Evolutionary conservation across 306 rosid genomes (phyloP), one percentile per base, ranked within the genome.

Genomic region (Crataegus laevigata): DNA sequence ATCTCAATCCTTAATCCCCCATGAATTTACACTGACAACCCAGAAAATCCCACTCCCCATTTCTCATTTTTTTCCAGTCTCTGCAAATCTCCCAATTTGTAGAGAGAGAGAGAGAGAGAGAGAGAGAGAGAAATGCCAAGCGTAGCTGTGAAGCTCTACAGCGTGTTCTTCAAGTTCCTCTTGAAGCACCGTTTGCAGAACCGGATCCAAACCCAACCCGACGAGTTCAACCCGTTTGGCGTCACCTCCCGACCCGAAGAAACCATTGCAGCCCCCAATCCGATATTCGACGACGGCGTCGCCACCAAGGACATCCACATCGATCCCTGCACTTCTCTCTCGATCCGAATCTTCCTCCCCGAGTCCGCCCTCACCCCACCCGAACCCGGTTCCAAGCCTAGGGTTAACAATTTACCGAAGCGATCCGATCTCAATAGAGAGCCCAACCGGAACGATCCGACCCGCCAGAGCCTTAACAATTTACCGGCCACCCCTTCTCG

Each of bases 121-220:
- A 45, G 51, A 59, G 71, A 28, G 75, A 17, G 40, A 76, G 85
- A 84, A 71, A 94, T 94, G 99, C 97, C 99, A 72, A 88, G 87
- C 86, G 96, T 94, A 29, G 91, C 96, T 59, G 97, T 94, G 45
- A 90, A 94, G 86, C 96, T 94, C 72, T 92, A 94, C 70, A 92
- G 99, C 88, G 98, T 92, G 0, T 92, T 94, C 96, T 94, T 92
- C 90, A 94, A 94, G 83, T 94, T 94, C 73, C 92, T 92, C 71
- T 84, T 90, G 82, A 94, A 94, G 87, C 91, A 94, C 78, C 99
- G 97, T 71, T 77, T 94, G 73, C 97, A 91, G 87, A 94, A 85
- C 66, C 92, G 88, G 80, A 86, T 90, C 88, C 97, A 90, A 80
- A 63, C 87, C 73, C 82, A 79, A 34, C 83, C 81, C 73, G 90